Evolutionary conservation across 768 basidiomycete genomes (phyloP).

Genomic region (Calocybe cyanea): DNA sequence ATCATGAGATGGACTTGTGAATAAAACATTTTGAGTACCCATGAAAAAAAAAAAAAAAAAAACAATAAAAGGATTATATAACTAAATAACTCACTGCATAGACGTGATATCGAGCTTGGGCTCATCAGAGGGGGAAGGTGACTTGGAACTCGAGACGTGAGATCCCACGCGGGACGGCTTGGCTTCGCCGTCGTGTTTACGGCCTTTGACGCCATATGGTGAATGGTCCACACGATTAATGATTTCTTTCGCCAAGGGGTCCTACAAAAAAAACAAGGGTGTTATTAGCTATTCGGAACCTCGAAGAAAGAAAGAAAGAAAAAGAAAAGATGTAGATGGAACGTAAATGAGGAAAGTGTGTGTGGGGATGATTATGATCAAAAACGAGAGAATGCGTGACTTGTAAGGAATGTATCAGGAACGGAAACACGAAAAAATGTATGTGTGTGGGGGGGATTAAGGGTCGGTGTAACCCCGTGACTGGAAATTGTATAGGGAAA

Average conservation of each 20-base stretch:
- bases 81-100: slow-evolving; percentile 52
- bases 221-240: slow-evolving; percentile 78
- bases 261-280: slow-evolving; percentile 36
- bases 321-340: not conserved
- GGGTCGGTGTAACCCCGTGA: slow-evolving; percentile 7
- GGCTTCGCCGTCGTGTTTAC: slow-evolving; percentile 40
- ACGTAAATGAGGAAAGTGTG: no score
- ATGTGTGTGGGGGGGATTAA: slow-evolving; percentile 7
- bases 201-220: slow-evolving; percentile 72
- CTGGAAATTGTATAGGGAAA: not conserved
- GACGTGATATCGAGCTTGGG: slow-evolving; percentile 43
- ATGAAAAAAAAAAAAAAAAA: no score
- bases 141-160: slow-evolving; percentile 20
- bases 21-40: no score
- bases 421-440: not conserved
- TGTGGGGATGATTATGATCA: no score
- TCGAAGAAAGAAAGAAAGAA: not conserved
- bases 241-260: slow-evolving; percentile 77
- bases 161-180: slow-evolving; percentile 18
- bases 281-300: slow-evolving; percentile 1
- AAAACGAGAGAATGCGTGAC: no score
- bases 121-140: slow-evolving; percentile 21
- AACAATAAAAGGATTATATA: slow-evolving; percentile 3
- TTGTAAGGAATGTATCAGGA: slow-evolving; percentile 1
- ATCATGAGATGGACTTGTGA: slow-evolving; percentile 74